phyloP scores from a whole-genome alignment of 2,329 filamentous ascomycete species.

The Xylariaceae sp. region DNA sequence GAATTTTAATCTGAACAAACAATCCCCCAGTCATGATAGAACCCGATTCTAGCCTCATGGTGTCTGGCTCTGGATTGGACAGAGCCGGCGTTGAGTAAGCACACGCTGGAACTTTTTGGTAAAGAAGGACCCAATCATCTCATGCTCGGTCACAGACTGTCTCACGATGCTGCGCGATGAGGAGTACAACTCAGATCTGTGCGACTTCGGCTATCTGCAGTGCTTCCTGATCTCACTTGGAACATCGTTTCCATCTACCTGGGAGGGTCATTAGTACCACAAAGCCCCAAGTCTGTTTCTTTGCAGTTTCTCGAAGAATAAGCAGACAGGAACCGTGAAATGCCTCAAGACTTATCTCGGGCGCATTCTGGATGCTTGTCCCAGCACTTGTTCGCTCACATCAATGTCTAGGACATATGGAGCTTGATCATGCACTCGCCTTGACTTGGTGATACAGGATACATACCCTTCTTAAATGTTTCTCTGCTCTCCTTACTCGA shows the following conservation, averaged over 20 bases:
- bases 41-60: neutral
- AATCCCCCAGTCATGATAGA: neutral
- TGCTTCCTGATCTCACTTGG: conserved; percentile 40
- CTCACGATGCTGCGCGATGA: conserved; percentile 41
- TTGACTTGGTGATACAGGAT: conserved; percentile 37
- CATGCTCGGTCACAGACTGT: conserved; percentile 34
- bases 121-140: conserved; percentile 25
- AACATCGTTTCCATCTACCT: conserved; percentile 39
- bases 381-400: conserved; percentile 38
- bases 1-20: conserved; percentile 16
- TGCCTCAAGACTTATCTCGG: conserved; percentile 28
- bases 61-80: conserved; percentile 13
- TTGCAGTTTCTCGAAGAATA: conserved; percentile 32
- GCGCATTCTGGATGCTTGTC: conserved; percentile 24
- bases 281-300: conserved; percentile 36
- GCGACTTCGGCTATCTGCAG: conserved; percentile 43
- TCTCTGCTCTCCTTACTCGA: conserved; percentile 22
- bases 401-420: conserved; percentile 43
- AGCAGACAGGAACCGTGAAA: conserved; percentile 29
- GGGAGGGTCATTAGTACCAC: conserved; percentile 36
- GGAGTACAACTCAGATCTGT: conserved; percentile 42
- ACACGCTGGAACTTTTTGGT: conserved; percentile 15
- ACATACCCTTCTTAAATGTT: conserved; percentile 29
- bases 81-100: conserved; percentile 10
- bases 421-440: conserved; percentile 39